These are phyloP conservation scores for Ophiocordyceps australis DNA, from an alignment of 2,329 filamentous ascomycete genomes.

Conservation along the genomic window DNA sequence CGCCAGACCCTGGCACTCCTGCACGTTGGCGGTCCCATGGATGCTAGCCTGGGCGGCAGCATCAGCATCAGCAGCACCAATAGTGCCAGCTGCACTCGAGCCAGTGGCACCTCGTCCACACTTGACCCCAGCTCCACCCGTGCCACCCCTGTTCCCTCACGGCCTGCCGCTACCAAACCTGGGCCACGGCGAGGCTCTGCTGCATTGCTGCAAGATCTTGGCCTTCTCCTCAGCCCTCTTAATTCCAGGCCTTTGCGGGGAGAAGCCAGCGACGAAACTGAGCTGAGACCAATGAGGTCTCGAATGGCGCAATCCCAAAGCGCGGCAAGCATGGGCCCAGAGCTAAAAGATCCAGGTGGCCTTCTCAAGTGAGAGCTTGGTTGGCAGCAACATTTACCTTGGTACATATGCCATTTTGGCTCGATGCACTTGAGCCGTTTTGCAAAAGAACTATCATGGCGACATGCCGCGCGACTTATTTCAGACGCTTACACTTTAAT, in stretches of 20 bases:
- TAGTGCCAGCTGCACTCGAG: slow-evolving; percentile 21
- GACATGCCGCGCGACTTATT: too few species aligned
- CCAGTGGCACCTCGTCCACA: slow-evolving; percentile 22
- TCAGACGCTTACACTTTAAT: too few species aligned
- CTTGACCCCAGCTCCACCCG: too few species aligned
- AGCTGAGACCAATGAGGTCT: slow-evolving; percentile 29
- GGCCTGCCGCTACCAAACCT: slow-evolving; percentile 22
- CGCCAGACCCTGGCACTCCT: slow-evolving; percentile 52
- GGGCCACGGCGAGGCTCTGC: slow-evolving; percentile 35
- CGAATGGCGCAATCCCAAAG: too few species aligned
- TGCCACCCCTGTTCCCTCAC: slow-evolving; percentile 20
- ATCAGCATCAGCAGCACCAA: slow-evolving; percentile 14
- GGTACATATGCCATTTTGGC: too few species aligned
- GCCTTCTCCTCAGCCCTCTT: slow-evolving; percentile 29
- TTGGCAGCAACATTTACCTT: background rate
- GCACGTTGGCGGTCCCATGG: slow-evolving; percentile 63
- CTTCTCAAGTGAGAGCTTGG: slow-evolving; percentile 13
- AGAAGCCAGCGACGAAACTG: slow-evolving; percentile 18
- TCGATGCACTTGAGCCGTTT: too few species aligned
- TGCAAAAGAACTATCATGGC: too few species aligned
- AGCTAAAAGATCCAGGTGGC: slow-evolving; percentile 20
- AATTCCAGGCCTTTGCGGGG: slow-evolving; percentile 10
- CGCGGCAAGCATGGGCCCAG: slow-evolving; percentile 12
- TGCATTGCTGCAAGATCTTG: slow-evolving; percentile 38
- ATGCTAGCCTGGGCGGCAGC: slow-evolving; percentile 18